phyloP scores from a whole-genome alignment of 495 filamentous ascomycete genomes.

The Hapsidospora chrysogenum region DNA sequence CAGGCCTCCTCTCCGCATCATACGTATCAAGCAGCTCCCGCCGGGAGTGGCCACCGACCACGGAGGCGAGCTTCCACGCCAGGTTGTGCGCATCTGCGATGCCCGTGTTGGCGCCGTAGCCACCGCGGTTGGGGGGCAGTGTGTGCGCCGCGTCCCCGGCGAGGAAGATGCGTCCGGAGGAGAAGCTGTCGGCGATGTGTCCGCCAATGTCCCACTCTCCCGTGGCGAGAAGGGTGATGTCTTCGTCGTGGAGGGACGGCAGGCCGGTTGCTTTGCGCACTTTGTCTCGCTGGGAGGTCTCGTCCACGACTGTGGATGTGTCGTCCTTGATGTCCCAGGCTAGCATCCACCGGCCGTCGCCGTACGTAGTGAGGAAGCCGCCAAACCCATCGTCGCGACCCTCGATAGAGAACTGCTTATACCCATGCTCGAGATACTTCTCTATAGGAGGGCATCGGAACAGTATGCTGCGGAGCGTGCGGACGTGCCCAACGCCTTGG shows the following conservation, averaged over 20 bases:
- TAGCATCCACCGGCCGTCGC: no score
- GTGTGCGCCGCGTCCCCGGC: slow-evolving; percentile 44
- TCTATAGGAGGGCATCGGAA: no score
- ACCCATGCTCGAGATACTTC: no score
- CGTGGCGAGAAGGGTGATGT: slow-evolving; percentile 16
- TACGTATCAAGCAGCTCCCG: slow-evolving; percentile 5
- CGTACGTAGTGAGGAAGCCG: no score
- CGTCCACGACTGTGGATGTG: no score
- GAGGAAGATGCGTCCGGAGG: slow-evolving; percentile 25
- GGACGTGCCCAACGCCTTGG: no score
- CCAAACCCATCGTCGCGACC: no score
- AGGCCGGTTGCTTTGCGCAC: no score
- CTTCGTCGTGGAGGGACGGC: slow-evolving; percentile 12
- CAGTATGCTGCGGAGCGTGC: no score
- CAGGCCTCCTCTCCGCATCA: neutral
- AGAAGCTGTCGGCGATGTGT: slow-evolving; percentile 15
- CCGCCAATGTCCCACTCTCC: slow-evolving; percentile 5
- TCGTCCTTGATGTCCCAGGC: no score
- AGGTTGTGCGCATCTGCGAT: slow-evolving; percentile 43
- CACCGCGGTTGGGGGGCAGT: slow-evolving; percentile 36
- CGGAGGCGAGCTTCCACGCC: slow-evolving; percentile 34
- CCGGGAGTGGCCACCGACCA: slow-evolving; percentile 8
- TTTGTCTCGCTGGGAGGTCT: no score
- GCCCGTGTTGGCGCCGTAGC: slow-evolving; percentile 44
- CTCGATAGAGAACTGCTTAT: no score